Conservation (phyloP, 306 rosid genomes). For the Mimosa bimucronata region DNA sequence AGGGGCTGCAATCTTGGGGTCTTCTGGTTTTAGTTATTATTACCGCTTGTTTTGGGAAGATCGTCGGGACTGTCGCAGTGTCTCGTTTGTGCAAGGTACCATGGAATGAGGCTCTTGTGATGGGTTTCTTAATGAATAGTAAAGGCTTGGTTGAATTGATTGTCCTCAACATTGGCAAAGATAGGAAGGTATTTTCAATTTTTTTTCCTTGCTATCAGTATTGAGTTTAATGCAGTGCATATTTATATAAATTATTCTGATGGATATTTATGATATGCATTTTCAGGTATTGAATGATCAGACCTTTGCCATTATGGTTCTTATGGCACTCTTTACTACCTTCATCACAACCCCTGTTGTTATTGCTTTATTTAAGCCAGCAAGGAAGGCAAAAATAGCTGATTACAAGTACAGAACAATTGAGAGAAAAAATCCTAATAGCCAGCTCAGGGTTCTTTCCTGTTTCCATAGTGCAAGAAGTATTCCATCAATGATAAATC, state of each 20-base stretch:
- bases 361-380: slow-evolving; percentile 62
- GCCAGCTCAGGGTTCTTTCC: slow-evolving; percentile 67
- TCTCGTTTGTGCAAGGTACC: slow-evolving; percentile 64
- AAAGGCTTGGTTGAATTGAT: slow-evolving; percentile 92
- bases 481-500: slow-evolving; percentile 73
- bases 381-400: slow-evolving; percentile 44
- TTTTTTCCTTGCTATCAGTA: slow-evolving; percentile 18
- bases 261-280: slow-evolving; percentile 24
- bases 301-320: slow-evolving; percentile 88
- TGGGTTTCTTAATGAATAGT: slow-evolving; percentile 88
- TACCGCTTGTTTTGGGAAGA: slow-evolving; percentile 88
- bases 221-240: slow-evolving; percentile 19
- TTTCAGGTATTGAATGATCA: slow-evolving; percentile 91
- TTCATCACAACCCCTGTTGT: slow-evolving; percentile 85
- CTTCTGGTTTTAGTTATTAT: slow-evolving; percentile 65
- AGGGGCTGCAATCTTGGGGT: slow-evolving; percentile 85
- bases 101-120: slow-evolving; percentile 63
- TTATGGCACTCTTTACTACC: slow-evolving; percentile 90
- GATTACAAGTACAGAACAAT: slow-evolving; percentile 68
- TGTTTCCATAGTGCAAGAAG: slow-evolving; percentile 72
- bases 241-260: not conserved
- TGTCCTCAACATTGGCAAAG: slow-evolving; percentile 92
- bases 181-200: slow-evolving; percentile 63
- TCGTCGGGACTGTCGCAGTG: slow-evolving; percentile 66
- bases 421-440: slow-evolving; percentile 53